These are phyloP conservation scores for Sphagnum contortum DNA, from an alignment of 225 moss, liverwort and hornwort species.

Conservation along the genomic window DNA sequence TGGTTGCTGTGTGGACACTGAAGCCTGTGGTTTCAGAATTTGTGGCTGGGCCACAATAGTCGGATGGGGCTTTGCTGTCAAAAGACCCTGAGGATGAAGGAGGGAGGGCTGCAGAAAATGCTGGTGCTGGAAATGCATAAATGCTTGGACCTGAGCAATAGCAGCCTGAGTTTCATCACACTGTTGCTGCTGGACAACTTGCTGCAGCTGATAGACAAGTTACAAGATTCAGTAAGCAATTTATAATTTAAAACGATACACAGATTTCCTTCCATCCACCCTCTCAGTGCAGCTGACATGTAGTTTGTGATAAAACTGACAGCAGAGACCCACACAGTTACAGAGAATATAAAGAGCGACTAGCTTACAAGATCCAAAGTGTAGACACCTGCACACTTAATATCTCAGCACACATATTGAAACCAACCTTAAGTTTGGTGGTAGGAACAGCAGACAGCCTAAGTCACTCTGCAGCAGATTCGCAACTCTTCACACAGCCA, in stretches of 20 bases:
- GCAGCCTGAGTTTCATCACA: conserved; percentile 18
- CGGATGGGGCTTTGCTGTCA: conserved; percentile 26
- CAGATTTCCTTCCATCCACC: neutral
- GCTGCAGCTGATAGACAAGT: conserved; percentile 25
- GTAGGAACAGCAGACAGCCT: too few relatives aligned
- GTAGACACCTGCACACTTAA: too few relatives aligned
- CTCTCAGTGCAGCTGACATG: neutral
- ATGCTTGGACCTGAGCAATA: conserved; percentile 21
- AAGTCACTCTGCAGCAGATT: neutral
- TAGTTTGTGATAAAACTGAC: too few relatives aligned
- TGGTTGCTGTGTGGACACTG: conserved; percentile 10
- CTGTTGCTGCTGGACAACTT: conserved; percentile 32
- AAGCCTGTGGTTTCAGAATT: conserved; percentile 2
- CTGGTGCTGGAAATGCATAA: conserved; percentile 44
- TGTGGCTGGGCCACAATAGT: conserved; percentile 8
- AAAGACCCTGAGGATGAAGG: conserved; percentile 16
- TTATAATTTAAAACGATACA: neutral
- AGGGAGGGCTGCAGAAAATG: conserved; percentile 6
- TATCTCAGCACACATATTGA: too few relatives aligned
- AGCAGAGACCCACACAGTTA: too few relatives aligned
- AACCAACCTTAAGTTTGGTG: too few relatives aligned
- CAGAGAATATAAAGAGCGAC: too few relatives aligned
- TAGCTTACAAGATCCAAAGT: too few relatives aligned
- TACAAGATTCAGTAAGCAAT: neutral
- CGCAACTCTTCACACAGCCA: too few relatives aligned